Evolutionary conservation across 2,329 filamentous ascomycete genomes (phyloP), one percentile per base, ranked within the genome.

Genomic region (Cryphonectria parasitica): DNA sequence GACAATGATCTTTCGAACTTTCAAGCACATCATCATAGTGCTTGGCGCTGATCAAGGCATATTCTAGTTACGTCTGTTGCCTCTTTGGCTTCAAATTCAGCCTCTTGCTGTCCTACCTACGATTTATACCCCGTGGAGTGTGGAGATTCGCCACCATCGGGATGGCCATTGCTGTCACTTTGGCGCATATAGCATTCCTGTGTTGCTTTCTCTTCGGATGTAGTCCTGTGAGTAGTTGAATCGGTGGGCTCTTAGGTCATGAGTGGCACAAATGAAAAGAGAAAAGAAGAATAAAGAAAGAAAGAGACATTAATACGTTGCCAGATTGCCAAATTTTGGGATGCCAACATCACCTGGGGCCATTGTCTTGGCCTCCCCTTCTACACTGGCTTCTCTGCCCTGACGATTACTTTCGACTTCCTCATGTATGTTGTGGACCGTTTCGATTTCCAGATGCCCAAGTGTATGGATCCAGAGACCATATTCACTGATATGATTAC

Each of bases 341-440:
- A 85, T 66, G 69, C 76, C 0, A 72, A 72, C 6, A 74, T 85
- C 4, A 78, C 76, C 2, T 79, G 64, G 1, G 78, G 83, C 0
- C 77, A 75, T 1, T 86, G 84, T 70, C 75, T 84, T 0, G 77
- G 78, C 0, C 77, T 86, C 0, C 78, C 81, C 0, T 82, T 85
- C 69, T 86, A 86, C 70, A 82, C 81, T 1, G 79, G 77, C 45
- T 80, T 82, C 75, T 79, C 80, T 0, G 78, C 80, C 0, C 69
- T 84, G 7, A 83, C 82, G 0, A 83, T 84, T 19, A 43, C 81
- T 0, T 83, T 84, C 64, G 82, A 84, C 56, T 75, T 83, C 2
- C 72, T 78, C 2, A 79, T 82, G 82, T 83, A 76, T 70, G 81
- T 75, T 75, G 41, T 75, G 41, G 6, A 4, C 31, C 43, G 22